phyloP scores from a whole-genome alignment of 2,329 filamentous ascomycete species.

The Alternaria rosae region DNA sequence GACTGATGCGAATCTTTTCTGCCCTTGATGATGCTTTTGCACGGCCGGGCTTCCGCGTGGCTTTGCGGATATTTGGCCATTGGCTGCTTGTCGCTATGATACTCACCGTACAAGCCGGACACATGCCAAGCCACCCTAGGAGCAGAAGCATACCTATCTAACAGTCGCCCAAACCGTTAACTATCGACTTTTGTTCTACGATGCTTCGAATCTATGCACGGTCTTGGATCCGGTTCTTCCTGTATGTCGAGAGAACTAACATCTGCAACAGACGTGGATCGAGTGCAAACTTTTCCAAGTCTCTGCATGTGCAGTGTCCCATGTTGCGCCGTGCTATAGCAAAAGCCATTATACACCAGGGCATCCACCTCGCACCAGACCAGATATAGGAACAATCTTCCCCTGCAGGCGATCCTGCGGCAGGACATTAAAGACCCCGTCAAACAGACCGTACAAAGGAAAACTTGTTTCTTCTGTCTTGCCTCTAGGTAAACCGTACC shows the following conservation, averaged over 20 bases:
- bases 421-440: not conserved
- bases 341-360: slow-evolving; percentile 9
- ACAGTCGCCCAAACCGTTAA: slow-evolving; percentile 2
- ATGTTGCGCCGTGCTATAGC: slow-evolving; percentile 8
- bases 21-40: slow-evolving; percentile 7
- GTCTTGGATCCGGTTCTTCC: not conserved
- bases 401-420: slow-evolving; percentile 5
- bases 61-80: slow-evolving; percentile 4
- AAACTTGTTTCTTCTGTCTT: not conserved
- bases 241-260: not conserved
- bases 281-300: slow-evolving; percentile 2
- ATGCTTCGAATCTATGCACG: slow-evolving; percentile 2
- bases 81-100: slow-evolving; percentile 3
- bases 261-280: slow-evolving; percentile 1
- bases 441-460: not conserved
- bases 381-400: slow-evolving; percentile 8
- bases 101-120: not conserved
- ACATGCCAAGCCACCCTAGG: slow-evolving; percentile 1
- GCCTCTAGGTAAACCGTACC: not conserved
- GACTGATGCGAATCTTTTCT: not conserved
- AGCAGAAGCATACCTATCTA: not conserved
- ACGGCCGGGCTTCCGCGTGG: slow-evolving; percentile 6
- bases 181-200: slow-evolving; percentile 6
- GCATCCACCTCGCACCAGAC: not conserved
- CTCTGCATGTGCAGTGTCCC: slow-evolving; percentile 1